These are phyloP conservation scores for Puccinia hordei DNA, from an alignment of 1,284 basidiomycete genomes.

Conservation along the genomic window DNA sequence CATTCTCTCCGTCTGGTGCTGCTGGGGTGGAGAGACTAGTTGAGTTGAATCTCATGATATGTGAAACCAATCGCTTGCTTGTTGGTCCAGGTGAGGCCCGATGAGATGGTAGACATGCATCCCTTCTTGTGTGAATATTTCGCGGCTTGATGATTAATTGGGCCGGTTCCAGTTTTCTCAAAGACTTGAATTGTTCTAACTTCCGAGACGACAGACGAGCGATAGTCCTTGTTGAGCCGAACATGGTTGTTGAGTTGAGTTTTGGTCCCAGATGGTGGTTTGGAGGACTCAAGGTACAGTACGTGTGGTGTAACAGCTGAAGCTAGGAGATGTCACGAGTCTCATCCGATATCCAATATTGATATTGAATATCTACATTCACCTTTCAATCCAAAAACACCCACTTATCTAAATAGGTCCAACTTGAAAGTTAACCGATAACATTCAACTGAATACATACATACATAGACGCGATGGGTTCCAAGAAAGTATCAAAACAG, in stretches of 20 bases:
- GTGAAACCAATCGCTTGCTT: no score
- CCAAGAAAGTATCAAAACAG: conserved; percentile 42
- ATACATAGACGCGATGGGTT: conserved; percentile 9
- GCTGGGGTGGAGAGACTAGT: neutral
- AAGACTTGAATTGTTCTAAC: neutral
- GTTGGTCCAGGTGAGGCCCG: neutral
- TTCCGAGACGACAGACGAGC: neutral
- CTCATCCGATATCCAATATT: neutral
- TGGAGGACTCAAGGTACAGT: no score
- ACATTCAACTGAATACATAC: no score
- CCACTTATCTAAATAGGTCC: no score
- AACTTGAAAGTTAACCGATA: no score
- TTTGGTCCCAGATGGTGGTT: no score
- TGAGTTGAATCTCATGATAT: neutral
- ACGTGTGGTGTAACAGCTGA: no score
- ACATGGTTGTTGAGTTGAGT: neutral
- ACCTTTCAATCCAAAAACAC: no score
- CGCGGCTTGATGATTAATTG: neutral
- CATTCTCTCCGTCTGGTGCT: neutral
- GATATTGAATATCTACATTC: neutral
- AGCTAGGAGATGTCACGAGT: neutral
- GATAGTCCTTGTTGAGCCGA: neutral
- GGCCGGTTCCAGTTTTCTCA: neutral
- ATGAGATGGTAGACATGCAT: neutral
- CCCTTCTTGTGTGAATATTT: neutral